phyloP scores from a whole-genome alignment of 176 grass and related monocot genomes.

The Ensete glaucum region DNA sequence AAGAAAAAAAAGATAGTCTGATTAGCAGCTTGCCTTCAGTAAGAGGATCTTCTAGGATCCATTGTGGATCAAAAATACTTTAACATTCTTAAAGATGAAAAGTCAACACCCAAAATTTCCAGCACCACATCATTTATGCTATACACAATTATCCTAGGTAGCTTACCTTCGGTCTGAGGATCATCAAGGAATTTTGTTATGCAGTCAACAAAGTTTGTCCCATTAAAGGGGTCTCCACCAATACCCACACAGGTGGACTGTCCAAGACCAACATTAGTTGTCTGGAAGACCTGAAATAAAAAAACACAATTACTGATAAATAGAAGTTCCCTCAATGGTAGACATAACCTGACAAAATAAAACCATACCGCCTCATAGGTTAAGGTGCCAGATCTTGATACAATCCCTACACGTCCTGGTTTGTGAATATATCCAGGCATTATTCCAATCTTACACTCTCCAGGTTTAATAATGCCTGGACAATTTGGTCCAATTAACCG shows the following conservation, averaged over 20 bases:
- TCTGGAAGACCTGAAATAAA: conserved; percentile 83
- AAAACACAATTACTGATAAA: conserved; percentile 20
- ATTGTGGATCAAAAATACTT: not conserved
- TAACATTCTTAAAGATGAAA: not conserved
- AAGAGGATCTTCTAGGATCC: not conserved
- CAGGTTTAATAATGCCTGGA: conserved; percentile 96
- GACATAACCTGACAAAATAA: conserved; percentile 7
- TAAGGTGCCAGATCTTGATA: conserved; percentile 99
- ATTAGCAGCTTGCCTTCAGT: not conserved
- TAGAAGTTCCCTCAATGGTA: conserved; percentile 12
- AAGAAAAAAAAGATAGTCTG: not conserved
- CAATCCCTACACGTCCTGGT: conserved; percentile 73
- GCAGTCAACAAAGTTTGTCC: conserved; percentile 97
- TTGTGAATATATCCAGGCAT: conserved; percentile 99
- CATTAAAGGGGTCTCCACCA: conserved; percentile 96
- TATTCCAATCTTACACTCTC: conserved; percentile 99
- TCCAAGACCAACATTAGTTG: conserved; percentile 84
- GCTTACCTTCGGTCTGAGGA: conserved; percentile 97
- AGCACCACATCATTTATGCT: not conserved
- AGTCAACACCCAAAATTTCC: not conserved
- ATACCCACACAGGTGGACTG: conserved; percentile 97
- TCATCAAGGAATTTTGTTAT: conserved; percentile 84
- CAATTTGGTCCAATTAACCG: conserved; percentile 94
- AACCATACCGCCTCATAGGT: conserved; percentile 91
- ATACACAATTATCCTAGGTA: not conserved